Conservation (phyloP, 208 protist genomes). For the Leishmania turanica region DNA sequence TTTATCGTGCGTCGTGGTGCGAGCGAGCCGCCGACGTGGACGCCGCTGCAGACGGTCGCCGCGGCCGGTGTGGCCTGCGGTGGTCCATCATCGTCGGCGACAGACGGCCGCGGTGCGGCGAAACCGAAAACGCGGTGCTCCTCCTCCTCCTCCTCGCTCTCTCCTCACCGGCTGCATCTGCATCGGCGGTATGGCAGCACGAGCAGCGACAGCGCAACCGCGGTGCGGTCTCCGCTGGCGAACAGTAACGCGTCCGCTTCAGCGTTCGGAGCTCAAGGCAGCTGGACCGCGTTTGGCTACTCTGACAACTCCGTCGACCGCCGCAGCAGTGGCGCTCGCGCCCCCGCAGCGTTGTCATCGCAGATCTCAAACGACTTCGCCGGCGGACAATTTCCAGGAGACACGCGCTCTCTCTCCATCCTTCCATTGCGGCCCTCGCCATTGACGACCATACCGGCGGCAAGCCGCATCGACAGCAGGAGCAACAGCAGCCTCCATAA, state of each 20-base stretch:
- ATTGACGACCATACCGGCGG: not conserved
- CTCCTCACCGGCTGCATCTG: not conserved
- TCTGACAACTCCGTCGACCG: not conserved
- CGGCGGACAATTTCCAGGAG: not conserved
- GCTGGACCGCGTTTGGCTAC: not conserved
- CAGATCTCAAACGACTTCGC: conserved; percentile 1
- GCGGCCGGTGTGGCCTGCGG: not conserved
- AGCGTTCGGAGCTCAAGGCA: not conserved
- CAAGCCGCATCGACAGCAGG: not conserved
- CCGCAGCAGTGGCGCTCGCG: not conserved
- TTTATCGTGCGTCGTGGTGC: conserved; percentile 31
- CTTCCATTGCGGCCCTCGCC: not conserved
- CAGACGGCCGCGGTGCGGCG: not conserved
- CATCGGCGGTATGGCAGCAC: no score
- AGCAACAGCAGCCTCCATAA: not conserved
- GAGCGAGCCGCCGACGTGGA: conserved; percentile 24
- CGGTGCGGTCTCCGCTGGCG: not conserved
- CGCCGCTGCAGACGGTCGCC: conserved; percentile 1
- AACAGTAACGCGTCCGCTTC: not conserved
- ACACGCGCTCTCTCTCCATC: not conserved
- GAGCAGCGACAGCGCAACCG: not conserved
- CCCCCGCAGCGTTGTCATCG: not conserved
- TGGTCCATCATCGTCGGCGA: not conserved
- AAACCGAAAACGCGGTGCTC: not conserved
- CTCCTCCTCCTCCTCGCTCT: not conserved